A percentile compares a stretch with the other conserved stretches of the same genome.
Conservation (phyloP, 441 rosid species). For the Erodium moschatum region DNA sequence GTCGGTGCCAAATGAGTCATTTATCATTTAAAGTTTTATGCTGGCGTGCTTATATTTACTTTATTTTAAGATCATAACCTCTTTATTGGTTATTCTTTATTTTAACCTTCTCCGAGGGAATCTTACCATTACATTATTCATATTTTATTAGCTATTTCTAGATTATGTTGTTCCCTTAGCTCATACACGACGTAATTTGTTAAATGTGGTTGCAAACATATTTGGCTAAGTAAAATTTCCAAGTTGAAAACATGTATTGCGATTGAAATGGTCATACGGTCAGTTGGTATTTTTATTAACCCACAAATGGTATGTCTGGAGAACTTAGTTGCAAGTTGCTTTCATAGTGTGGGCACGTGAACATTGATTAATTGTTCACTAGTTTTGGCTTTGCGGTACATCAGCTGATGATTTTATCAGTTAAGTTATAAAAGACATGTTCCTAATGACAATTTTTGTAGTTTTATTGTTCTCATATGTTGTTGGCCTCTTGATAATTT, state of each 20-base stretch:
- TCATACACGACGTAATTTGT: no score
- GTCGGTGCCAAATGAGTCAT: background rate
- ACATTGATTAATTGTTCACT: background rate
- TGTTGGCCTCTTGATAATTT: conserved; percentile 18
- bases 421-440: background rate
- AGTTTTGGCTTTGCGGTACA: background rate
- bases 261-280: background rate
- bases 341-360: background rate
- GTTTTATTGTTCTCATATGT: conserved; percentile 11
- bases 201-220: background rate
- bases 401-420: background rate
- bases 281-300: background rate
- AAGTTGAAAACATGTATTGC: background rate
- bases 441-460: background rate
- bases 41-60: background rate
- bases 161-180: background rate
- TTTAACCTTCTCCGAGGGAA: background rate
- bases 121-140: background rate
- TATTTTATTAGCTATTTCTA: background rate
- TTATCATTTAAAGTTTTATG: background rate
- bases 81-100: background rate
- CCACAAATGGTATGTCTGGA: background rate
- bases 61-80: background rate
- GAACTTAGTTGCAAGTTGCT: background rate
- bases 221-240: no score